Evolutionary conservation across 164 flowering plant genomes (phyloP), one percentile per base, ranked within the genome.

Genomic region (Vitis rupestris): DNA sequence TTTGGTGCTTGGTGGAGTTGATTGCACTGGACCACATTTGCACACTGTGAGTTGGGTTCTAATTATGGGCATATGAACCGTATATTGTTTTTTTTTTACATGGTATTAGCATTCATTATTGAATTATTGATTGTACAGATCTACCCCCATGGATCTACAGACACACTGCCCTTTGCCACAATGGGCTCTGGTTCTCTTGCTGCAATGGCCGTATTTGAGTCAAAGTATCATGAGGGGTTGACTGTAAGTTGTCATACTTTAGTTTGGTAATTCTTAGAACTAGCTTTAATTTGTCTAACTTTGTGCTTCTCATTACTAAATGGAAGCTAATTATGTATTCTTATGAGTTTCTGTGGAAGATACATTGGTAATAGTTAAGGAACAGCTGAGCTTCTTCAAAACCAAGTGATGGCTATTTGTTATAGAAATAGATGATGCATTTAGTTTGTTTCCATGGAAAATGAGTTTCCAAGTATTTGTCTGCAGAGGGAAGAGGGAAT

Each of bases 61-160:
- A 37, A 37, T 3, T 2, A 10, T 61, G 37, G 6, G 12, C n/a
- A 15, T 55, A 59, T 60, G 5, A 8, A 29, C 4, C 15, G 4
- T 8, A 8, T 0, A 47, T 3, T 47, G 47, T 10, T 12, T 10
- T 12, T 3, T 51, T 64, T 11, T 37, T 37, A 37, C 44, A 37
- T 37, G 44, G 44, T 6, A 37, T 37, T 37, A 37, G 44, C 44
- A 37, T 37, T 37, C 44, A 37, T 37, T 37, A 37, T 37, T 37
- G 44, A 37, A 37, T 37, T 37, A 37, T 37, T 37, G 44, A 37
- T 37, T 37, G 44, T 68, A 74, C 80, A 95, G 99, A 95, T 95
- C 64, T 95, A 95, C 71, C 99, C 99, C 49, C 99, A 95, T 80
- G 99, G 99, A 65, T 95, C 99, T 50, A 91, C 97, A 54, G 98